Percentiles rank a stretch among this genome's conserved stretches.
These are phyloP conservation scores for Pichia rugopelliculosa DNA, from an alignment of 805 yeast genomes.

Conservation along the genomic window DNA sequence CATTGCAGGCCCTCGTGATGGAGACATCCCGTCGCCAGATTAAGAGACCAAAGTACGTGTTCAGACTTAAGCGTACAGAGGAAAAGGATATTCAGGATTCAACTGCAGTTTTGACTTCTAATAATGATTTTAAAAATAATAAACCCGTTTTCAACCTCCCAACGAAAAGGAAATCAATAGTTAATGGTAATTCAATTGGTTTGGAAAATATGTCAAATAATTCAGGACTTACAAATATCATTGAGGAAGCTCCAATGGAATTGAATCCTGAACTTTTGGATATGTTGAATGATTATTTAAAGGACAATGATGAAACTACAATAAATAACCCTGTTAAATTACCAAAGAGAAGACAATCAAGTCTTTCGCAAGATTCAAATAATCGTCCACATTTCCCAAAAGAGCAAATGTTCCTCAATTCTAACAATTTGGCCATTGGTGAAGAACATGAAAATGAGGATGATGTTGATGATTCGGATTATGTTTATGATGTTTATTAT, in stretches of 20 bases:
- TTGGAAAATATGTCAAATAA: background rate
- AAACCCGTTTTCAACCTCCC: constrained; percentile 20
- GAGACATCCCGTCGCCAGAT: constrained; percentile 28
- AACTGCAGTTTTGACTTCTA: constrained; percentile 17
- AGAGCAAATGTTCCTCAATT: background rate
- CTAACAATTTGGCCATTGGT: constrained; percentile 25
- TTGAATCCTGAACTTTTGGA: constrained; percentile 62
- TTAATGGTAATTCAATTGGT: background rate
- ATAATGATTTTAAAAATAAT: background rate
- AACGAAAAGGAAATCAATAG: constrained; percentile 7
- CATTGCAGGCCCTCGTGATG: constrained; percentile 67
- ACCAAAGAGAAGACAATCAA: constrained; percentile 26
- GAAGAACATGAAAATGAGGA: constrained; percentile 5
- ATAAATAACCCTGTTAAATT: constrained; percentile 15
- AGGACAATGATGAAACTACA: constrained; percentile 25
- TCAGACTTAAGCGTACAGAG: constrained; percentile 44
- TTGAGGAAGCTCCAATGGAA: constrained; percentile 13
- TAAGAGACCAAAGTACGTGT: constrained; percentile 27
- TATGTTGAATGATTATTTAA: constrained; percentile 60
- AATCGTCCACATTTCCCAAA: constrained; percentile 13
- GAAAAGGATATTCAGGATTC: constrained; percentile 22
- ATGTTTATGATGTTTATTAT: constrained; percentile 87
- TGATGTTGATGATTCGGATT: constrained; percentile 38
- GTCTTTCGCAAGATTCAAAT: constrained; percentile 16
- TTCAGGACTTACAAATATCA: background rate